phyloP scores from a whole-genome alignment of 345 rosid species.

The Reutealis trisperma region DNA sequence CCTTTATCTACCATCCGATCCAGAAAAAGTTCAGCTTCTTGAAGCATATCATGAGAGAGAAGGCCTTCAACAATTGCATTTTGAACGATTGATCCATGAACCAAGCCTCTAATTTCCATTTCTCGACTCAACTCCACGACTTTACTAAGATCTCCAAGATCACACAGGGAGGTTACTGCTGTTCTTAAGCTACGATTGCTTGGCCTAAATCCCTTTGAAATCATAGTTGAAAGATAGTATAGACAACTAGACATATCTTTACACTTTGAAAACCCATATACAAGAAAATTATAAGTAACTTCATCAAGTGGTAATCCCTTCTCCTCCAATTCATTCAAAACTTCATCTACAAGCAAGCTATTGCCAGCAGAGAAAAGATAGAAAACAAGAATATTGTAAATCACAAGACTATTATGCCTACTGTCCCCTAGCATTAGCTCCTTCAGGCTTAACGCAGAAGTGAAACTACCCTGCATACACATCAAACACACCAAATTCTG shows the following conservation, averaged over 20 bases:
- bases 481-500: conserved; percentile 45
- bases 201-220: conserved; percentile 53
- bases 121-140: conserved; percentile 51
- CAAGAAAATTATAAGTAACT: conserved; percentile 64
- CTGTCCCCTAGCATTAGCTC: conserved; percentile 45
- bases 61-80: conserved; percentile 49
- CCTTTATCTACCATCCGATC: conserved; percentile 42
- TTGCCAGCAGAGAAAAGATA: conserved; percentile 48
- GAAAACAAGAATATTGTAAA: conserved; percentile 61
- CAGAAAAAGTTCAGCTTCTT: conserved; percentile 58
- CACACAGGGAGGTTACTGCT: conserved; percentile 41
- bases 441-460: conserved; percentile 50
- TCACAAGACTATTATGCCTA: conserved; percentile 27
- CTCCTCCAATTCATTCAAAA: conserved; percentile 50
- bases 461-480: conserved; percentile 48
- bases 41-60: conserved; percentile 42
- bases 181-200: conserved; percentile 59
- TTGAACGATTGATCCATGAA: conserved; percentile 47
- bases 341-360: conserved; percentile 28
- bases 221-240: conserved; percentile 57
- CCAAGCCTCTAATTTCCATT: conserved; percentile 56
- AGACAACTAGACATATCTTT: conserved; percentile 44
- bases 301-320: conserved; percentile 50
- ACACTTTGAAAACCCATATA: conserved; percentile 51
- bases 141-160: conserved; percentile 44